Evolutionary conservation across 257 asterid species (phyloP), one percentile per base, ranked within the genome.

Genomic region (Solanum pennellii): DNA sequence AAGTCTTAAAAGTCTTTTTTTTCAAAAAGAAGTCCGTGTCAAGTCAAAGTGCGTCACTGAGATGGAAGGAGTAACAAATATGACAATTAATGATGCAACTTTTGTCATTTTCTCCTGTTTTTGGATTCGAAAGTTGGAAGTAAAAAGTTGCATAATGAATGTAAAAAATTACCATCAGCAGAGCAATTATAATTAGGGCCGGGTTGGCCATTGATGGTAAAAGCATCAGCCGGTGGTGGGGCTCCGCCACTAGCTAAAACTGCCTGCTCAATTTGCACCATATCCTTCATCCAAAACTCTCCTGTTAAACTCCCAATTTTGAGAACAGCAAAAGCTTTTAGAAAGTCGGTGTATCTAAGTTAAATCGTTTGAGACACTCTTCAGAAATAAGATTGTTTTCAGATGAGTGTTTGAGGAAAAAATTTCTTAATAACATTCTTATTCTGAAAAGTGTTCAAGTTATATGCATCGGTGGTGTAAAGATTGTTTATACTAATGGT

Each of bases 121-220:
- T 27, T 79, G 59, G 69, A 47, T 41, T 82, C 31, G 2, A 6
- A 45, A 80, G 68, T 80, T 82, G 65, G 12, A 56, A 56, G 65
- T 20, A 20, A 56, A 56, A 56, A 56, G 65, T 56, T 20, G 65
- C 65, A 42, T 82, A 49, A 82, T 47, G 69, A 20, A 82, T 39
- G 68, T 84, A 27, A 12, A 33, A 18, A 4, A 33, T 85, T 90
- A 93, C 97, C 95, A 79, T 90, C 89, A 87, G 73, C 74, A 16
- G 97, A 94, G 93, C 97, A 93, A 87, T 92, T 92, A 82, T 94
- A 93, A 56, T 92, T 93, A 86, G 95, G 94, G 73, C 97, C 97
- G 1, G 97, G 97, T 86, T 93, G 95, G 84, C 97, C 95, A 60
- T 94, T 93, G 93, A 94, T 93, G 3, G 95, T 94, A 87, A 65